Conservation (phyloP, 169 alveolate genomes). For the Eimeria maxima region DNA sequence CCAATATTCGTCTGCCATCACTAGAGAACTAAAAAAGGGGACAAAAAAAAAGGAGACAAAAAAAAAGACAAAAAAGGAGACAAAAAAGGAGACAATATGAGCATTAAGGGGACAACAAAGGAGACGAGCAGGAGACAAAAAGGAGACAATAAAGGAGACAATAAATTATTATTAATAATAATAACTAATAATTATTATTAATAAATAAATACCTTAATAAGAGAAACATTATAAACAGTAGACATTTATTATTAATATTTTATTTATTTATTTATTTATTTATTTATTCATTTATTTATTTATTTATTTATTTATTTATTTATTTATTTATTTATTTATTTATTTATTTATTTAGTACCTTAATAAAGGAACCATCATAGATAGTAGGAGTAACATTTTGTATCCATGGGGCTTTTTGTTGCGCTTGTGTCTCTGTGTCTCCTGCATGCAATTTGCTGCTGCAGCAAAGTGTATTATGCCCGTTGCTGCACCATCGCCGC, state of each 20-base stretch:
- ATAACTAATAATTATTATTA: too few relatives aligned
- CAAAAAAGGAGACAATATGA: neutral
- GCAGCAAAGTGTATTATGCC: conserved; percentile 44
- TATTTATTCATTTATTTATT: neutral
- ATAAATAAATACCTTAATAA: too few relatives aligned
- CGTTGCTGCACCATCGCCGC: conserved; percentile 52
- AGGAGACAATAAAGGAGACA: neutral
- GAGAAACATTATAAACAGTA: too few relatives aligned
- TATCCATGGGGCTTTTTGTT: conserved; percentile 30
- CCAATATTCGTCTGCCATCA: neutral
- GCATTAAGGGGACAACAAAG: neutral
- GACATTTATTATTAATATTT: too few relatives aligned
- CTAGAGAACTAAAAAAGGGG: conserved; percentile 62
- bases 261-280: neutral
- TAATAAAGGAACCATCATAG: conserved; percentile 15
- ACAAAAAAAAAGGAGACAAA: neutral
- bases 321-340: too few relatives aligned
- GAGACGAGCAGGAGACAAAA: neutral
- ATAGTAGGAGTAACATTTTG: conserved; percentile 21
- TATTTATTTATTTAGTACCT: too few relatives aligned
- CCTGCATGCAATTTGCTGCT: conserved; percentile 33
- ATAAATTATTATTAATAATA: too few relatives aligned
- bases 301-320: too few relatives aligned
- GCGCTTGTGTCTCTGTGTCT: neutral
- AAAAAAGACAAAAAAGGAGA: too few relatives aligned